These are phyloP conservation scores for Murraya paniculata DNA, from an alignment of 345 rosid species.

Conservation along the genomic window DNA sequence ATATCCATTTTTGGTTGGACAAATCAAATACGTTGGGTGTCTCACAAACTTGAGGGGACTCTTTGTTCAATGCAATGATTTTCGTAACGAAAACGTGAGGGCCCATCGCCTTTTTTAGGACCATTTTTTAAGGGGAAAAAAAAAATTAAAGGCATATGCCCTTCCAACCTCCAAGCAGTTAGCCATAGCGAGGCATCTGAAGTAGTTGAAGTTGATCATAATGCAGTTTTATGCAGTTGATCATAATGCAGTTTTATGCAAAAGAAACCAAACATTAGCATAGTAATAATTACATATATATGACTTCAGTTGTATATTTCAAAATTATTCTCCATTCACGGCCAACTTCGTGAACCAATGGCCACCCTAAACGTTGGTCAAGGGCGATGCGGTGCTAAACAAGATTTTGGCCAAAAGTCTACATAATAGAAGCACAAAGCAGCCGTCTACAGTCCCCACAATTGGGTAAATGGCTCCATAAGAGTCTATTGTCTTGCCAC, in stretches of 20 bases:
- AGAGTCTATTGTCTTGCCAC: not conserved
- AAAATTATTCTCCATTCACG: not conserved
- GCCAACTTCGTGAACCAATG: not conserved
- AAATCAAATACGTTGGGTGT: not conserved
- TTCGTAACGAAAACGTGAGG: not conserved
- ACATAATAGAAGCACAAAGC: not conserved
- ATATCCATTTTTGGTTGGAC: not conserved
- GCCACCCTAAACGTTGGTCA: not conserved
- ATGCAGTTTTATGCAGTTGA: not conserved
- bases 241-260: not conserved
- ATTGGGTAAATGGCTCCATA: slow-evolving; percentile 1
- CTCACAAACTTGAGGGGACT: not conserved
- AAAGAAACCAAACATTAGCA: not conserved
- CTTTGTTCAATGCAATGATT: not conserved
- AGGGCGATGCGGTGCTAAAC: not conserved
- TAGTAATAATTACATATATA: not conserved
- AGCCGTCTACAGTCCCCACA: not conserved
- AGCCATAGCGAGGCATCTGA: not conserved
- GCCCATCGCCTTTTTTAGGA: not conserved
- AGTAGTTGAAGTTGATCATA: not conserved
- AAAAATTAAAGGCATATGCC: not conserved
- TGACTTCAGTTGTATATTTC: not conserved
- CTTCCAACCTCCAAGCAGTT: not conserved
- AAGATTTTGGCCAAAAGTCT: not conserved
- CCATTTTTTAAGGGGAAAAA: not conserved